phyloP scores from a whole-genome alignment of 2,329 filamentous ascomycete species.

The Ophiostoma himal-ulmi region DNA sequence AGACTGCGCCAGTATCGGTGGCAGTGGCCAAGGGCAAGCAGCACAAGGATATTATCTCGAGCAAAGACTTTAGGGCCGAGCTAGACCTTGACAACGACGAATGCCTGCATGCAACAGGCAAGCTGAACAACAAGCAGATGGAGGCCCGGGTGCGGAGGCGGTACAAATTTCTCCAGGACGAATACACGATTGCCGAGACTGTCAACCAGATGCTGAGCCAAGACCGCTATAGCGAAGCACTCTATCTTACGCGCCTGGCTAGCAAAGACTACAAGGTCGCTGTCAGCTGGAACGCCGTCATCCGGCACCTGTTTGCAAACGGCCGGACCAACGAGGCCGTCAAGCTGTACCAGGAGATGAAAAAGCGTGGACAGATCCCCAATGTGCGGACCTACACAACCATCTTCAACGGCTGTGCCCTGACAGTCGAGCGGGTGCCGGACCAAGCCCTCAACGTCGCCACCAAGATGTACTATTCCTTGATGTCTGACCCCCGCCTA shows the following conservation, averaged over 20 bases:
- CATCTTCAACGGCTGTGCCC: conserved; percentile 68
- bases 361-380: conserved; percentile 77
- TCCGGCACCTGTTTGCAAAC: conserved; percentile 62
- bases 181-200: conserved; percentile 63
- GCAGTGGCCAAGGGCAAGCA: not conserved
- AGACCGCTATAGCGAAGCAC: conserved; percentile 59
- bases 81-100: not conserved
- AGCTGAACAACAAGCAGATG: not conserved
- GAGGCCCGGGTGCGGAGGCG: conserved; percentile 6
- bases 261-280: conserved; percentile 58
- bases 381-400: conserved; percentile 79
- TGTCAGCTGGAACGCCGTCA: conserved; percentile 84
- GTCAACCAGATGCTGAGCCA: conserved; percentile 56
- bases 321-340: conserved; percentile 59
- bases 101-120: not conserved
- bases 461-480: conserved; percentile 68
- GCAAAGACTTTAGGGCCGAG: not conserved
- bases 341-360: conserved; percentile 97
- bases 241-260: conserved; percentile 62
- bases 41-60: not conserved
- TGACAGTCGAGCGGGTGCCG: conserved; percentile 53
- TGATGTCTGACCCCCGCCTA: conserved; percentile 58
- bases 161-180: conserved; percentile 55
- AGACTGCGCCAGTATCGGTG: not conserved
- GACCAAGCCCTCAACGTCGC: conserved; percentile 62